Percentiles rank a stretch among this genome's conserved stretches.
These are phyloP conservation scores for Pluteus cervinus DNA, from an alignment of 768 basidiomycete genomes.

Conservation along the genomic window DNA sequence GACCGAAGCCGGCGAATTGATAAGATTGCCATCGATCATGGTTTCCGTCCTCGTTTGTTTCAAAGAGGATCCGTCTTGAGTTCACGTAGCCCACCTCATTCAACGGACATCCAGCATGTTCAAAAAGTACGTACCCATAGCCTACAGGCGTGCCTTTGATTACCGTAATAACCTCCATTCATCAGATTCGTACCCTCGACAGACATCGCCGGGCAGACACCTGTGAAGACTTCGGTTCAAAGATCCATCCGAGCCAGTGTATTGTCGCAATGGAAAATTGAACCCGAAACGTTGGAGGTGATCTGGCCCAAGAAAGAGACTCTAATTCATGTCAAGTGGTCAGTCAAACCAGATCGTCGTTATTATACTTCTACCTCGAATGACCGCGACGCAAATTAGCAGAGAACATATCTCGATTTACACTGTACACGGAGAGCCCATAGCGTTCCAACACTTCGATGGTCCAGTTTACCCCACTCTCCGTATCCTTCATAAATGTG, in stretches of 20 bases:
- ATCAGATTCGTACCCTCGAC: conserved; percentile 63
- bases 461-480: conserved; percentile 89
- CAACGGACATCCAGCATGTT: conserved; percentile 44
- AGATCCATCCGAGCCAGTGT: conserved; percentile 77
- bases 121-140: conserved; percentile 51
- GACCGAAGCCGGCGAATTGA: no score
- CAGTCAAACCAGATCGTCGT: conserved; percentile 21
- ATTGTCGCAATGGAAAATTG: conserved; percentile 79
- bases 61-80: no score
- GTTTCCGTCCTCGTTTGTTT: no score
- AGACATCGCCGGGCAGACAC: conserved; percentile 86
- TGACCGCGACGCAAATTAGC: conserved; percentile 35
- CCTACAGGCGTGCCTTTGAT: conserved; percentile 8
- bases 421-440: conserved; percentile 77
- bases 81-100: no score
- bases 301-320: conserved; percentile 99
- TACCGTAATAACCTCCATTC: conserved; percentile 9
- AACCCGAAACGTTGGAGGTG: conserved; percentile 75
- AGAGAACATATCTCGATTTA: conserved; percentile 95
- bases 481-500: conserved; percentile 88
- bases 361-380: background rate
- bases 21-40: no score
- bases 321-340: conserved; percentile 93
- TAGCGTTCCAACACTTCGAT: conserved; percentile 97
- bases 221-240: conserved; percentile 91